Base-by-base conservation (phyloP, 2,329 filamentous ascomycete genomes). In the Diaporthe citri region DNA sequence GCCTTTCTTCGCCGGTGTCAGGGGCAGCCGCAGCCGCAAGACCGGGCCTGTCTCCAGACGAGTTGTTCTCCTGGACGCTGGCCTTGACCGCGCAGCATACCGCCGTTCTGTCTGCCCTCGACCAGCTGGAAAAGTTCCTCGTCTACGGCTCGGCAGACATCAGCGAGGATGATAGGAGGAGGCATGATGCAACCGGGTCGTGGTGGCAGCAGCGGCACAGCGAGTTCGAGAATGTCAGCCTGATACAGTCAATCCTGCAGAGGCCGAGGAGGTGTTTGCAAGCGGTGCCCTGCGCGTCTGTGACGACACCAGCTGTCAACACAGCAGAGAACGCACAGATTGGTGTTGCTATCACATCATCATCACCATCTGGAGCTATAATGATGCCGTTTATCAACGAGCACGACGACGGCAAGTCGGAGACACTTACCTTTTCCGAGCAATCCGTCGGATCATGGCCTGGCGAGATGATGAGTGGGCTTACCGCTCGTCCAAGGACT, bases 181-280 rank as follows among this genome's bases (percentile, higher is more conserved):
- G 62, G 31, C 75, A 71, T 28, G 72, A 74, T 12, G 75, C 67
- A 13, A 52, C 72, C 43, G 52, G 43, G 39, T 75, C 67, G 13
- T 76, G 75, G 75, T 76, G 75, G 75, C 67, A 64, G 55, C 75
- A 76, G 73, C 72, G 64, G 12, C 60, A 74, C 13, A 43, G 75
- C 13, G 72, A 72, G 48, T 76, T 76, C 31, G 75, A 76, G 60
- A 76, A 76, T 25, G 75, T 76, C 36, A 71, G 62, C 39, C 31
- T 76, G 46, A 74, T 76, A 31, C 75, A 76, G 56, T 72, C 67
- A 36, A 71, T 76, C 1, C 48, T 76, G 69, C 67, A 46, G 8
- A 64, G 72, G 34, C 75, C 75, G 9, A 56, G 64, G n/a, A 60
- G 69, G 62, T 52, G 34, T 34, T 28, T 31, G 28, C 43, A 17